Evolutionary conservation across 805 yeast genomes (phyloP).

Genomic region (Teunomyces tritomae): DNA sequence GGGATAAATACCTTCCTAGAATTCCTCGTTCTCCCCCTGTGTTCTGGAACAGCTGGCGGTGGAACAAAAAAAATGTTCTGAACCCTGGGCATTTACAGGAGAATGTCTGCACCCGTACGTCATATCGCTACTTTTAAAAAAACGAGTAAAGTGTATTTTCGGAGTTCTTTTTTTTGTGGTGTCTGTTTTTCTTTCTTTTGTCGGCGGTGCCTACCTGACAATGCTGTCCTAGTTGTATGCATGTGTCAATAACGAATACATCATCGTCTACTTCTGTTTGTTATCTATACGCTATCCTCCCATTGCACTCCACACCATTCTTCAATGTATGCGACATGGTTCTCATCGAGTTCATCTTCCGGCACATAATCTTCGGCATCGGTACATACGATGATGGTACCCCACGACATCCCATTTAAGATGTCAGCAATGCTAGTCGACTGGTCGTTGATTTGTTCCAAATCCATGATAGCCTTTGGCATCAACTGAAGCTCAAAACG

Average conservation of each 20-base stretch:
- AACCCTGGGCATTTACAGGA: background rate
- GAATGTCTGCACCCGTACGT: background rate
- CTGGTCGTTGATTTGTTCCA: constrained; percentile 50
- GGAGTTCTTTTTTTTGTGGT: too few species aligned
- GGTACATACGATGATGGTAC: constrained; percentile 82
- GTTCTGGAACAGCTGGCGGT: background rate
- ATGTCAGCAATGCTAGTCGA: constrained; percentile 32
- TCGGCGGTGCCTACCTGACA: too few species aligned
- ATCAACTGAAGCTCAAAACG: constrained; percentile 85
- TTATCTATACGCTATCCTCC: constrained; percentile 50
- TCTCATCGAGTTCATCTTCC: constrained; percentile 45
- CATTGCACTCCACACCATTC: constrained; percentile 87
- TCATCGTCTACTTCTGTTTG: too few species aligned
- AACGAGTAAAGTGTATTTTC: background rate
- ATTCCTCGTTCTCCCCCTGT: background rate
- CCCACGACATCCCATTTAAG: constrained; percentile 94
- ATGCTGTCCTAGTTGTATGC: too few species aligned
- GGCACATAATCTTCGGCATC: constrained; percentile 66
- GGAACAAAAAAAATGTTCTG: background rate
- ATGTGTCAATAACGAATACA: too few species aligned
- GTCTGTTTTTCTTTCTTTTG: too few species aligned
- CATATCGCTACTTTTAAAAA: background rate
- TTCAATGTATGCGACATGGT: constrained; percentile 74
- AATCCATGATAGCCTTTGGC: constrained; percentile 87
- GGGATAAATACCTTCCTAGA: too few species aligned